A percentile compares a stretch with the other conserved stretches of the same genome.
These are phyloP conservation scores for Thalassiosira profunda DNA, from an alignment of 108 stramenopile genomes.

Conservation along the genomic window DNA sequence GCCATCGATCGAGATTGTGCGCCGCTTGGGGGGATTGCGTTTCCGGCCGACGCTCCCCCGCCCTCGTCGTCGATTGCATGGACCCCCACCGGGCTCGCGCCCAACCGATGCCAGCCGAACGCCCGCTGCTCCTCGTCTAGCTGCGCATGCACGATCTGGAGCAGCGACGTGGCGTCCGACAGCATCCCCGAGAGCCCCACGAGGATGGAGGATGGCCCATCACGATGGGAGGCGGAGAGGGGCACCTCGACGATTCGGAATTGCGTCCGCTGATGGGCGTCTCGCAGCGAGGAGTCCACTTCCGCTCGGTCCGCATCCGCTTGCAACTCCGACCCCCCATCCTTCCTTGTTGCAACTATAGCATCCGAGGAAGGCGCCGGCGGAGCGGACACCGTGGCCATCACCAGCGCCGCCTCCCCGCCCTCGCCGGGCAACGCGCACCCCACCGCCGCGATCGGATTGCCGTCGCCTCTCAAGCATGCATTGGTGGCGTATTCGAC, in stretches of 20 bases:
- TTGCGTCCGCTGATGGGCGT: slow-evolving; percentile 19
- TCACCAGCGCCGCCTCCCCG: slow-evolving; percentile 26
- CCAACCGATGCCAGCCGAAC: slow-evolving; percentile 48
- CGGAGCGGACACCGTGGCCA: slow-evolving; percentile 32
- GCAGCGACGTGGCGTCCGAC: slow-evolving; percentile 57
- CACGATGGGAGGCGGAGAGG: slow-evolving; percentile 10
- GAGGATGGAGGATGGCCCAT: slow-evolving; percentile 12
- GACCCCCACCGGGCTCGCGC: slow-evolving; percentile 25
- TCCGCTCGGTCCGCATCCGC: slow-evolving; percentile 16
- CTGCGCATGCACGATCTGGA: slow-evolving; percentile 31
- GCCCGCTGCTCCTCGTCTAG: slow-evolving; percentile 47
- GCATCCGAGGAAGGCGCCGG: slow-evolving; percentile 11
- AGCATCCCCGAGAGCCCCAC: slow-evolving; percentile 74
- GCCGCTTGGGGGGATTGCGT: too few species aligned
- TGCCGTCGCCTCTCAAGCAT: slow-evolving; percentile 46
- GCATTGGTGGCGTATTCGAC: slow-evolving; percentile 85
- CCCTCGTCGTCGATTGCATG: slow-evolving; percentile 1
- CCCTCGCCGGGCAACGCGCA: slow-evolving; percentile 14
- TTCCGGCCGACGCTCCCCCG: too few species aligned
- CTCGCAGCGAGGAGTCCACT: not conserved
- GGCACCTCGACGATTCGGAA: slow-evolving; percentile 48
- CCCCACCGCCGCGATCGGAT: slow-evolving; percentile 61
- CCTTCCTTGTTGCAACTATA: not conserved
- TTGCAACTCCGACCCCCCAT: not conserved
- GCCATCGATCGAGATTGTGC: not conserved